These are phyloP conservation scores for Medicago truncatula DNA, from an alignment of 306 rosid species.

Conservation along the genomic window MtrunA17r5.0-ANR NC_053044.1:17907001-17907500, in stretches of 20 bases:
- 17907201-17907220: conserved; percentile 65
- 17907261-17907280: conserved; percentile 72
- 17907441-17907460: conserved; percentile 49
- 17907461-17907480: conserved; percentile 52
- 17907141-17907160: conserved; percentile 66
- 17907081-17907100: conserved; percentile 77
- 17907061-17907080: conserved; percentile 83
- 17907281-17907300: conserved; percentile 87
- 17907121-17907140: conserved; percentile 75
- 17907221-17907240: conserved; percentile 65
- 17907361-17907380: conserved; percentile 60
- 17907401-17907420: conserved; percentile 59
- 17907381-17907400: conserved; percentile 66
- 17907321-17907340: conserved; percentile 47
- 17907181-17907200: conserved; percentile 75
- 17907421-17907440: conserved; percentile 59
- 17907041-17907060: conserved; percentile 58
- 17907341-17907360: conserved; percentile 56
- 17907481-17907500: conserved; percentile 72
- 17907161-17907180: conserved; percentile 88
- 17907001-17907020: conserved; percentile 76
- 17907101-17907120: conserved; percentile 80
- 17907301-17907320: conserved; percentile 56
- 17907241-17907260: conserved; percentile 69
- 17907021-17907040: conserved; percentile 64